These are phyloP conservation scores for Aureoboletus auriporus DNA, from an alignment of 768 basidiomycete genomes.

Conservation along the genomic window DNA sequence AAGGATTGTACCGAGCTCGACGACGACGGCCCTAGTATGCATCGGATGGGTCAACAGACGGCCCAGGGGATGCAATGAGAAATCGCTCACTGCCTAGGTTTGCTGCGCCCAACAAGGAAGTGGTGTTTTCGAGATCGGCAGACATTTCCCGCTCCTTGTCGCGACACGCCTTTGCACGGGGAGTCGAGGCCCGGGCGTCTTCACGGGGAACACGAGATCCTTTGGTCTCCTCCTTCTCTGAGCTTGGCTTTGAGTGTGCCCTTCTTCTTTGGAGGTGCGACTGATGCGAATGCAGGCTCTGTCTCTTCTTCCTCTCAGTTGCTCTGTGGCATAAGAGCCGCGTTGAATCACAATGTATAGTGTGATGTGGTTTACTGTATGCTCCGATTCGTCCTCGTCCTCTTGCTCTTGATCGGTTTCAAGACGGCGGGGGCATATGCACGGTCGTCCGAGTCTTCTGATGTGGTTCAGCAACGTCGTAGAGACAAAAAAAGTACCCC, in stretches of 20 bases:
- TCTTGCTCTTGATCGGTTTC: slow-evolving; percentile 60
- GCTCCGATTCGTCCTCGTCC: slow-evolving; percentile 79
- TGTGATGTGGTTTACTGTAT: slow-evolving; percentile 53
- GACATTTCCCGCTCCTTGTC: slow-evolving; percentile 83
- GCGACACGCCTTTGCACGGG: slow-evolving; percentile 59
- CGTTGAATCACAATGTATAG: not conserved
- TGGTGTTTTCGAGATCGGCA: slow-evolving; percentile 83
- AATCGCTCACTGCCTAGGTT: slow-evolving; percentile 53
- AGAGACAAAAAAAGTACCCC: slow-evolving; percentile 33
- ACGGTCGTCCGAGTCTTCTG: too few species aligned
- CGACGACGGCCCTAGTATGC: slow-evolving; percentile 54
- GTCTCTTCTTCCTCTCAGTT: slow-evolving; percentile 87
- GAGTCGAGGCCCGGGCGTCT: too few species aligned
- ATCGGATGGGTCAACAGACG: not conserved
- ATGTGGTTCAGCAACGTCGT: slow-evolving; percentile 18
- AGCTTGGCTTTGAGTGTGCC: too few species aligned
- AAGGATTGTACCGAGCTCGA: slow-evolving; percentile 67
- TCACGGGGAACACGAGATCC: too few species aligned
- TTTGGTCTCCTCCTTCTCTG: slow-evolving; percentile 83
- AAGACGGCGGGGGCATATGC: too few species aligned
- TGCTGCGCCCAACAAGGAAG: slow-evolving; percentile 73
- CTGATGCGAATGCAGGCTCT: too few species aligned
- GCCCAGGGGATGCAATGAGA: not conserved
- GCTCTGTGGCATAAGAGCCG: slow-evolving; percentile 49
- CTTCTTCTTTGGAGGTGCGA: too few species aligned